phyloP scores from a whole-genome alignment of 345 rosid species.

The Syzygium aromaticum region DNA sequence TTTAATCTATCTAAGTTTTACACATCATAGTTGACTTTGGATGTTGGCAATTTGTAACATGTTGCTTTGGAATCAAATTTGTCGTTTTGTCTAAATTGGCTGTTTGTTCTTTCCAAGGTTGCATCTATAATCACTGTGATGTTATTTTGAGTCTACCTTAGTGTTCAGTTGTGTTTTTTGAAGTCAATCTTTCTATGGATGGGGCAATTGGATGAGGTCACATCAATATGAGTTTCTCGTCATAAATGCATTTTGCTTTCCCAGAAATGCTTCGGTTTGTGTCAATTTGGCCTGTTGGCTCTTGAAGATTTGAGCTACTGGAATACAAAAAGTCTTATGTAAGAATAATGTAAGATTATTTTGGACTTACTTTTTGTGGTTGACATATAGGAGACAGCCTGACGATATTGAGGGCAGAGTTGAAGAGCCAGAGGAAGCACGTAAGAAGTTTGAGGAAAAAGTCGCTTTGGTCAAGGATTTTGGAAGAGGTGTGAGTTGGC shows the following conservation, averaged over 20 bases:
- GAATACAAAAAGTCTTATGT: background rate
- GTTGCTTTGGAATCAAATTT: background rate
- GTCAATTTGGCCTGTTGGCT: background rate
- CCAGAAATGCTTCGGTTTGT: background rate
- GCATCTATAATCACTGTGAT: background rate
- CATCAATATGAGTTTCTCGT: background rate
- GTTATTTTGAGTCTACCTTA: background rate
- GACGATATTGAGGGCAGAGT: constrained; percentile 79
- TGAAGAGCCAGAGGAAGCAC: constrained; percentile 87
- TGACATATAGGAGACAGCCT: constrained; percentile 60
- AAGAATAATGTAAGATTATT: background rate
- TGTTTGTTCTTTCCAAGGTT: background rate
- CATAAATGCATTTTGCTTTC: background rate
- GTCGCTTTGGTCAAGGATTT: constrained; percentile 92
- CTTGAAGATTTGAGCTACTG: background rate
- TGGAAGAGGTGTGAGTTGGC: constrained; percentile 69
- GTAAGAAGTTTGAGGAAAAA: constrained; percentile 84
- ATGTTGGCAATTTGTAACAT: background rate
- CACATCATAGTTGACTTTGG: background rate
- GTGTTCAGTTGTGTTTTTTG: background rate
- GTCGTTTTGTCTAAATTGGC: background rate
- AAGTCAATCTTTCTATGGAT: background rate
- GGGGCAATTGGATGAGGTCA: background rate
- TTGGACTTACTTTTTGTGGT: background rate
- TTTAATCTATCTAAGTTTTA: background rate